Evolutionary conservation across 2,329 filamentous ascomycete genomes (phyloP).

Genomic region (Domatiomyces globalis): DNA sequence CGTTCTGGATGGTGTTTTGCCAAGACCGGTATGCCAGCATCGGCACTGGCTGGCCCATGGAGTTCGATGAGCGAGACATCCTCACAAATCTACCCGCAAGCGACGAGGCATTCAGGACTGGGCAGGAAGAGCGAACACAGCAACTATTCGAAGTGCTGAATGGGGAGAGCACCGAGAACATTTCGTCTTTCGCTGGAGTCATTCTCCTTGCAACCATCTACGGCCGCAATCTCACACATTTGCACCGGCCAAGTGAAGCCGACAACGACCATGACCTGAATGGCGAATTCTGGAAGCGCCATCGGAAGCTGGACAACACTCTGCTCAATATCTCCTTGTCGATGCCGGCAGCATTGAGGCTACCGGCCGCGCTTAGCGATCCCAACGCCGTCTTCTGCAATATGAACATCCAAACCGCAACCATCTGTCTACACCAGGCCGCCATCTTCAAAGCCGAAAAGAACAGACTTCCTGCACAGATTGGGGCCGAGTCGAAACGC

Average conservation of each 20-base stretch:
- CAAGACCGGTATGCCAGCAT: slow-evolving; percentile 88
- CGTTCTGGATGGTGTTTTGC: slow-evolving; percentile 90
- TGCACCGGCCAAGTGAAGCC: slow-evolving; percentile 71
- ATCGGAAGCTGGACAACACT: slow-evolving; percentile 77
- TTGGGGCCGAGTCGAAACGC: slow-evolving; percentile 80
- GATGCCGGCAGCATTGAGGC: slow-evolving; percentile 64
- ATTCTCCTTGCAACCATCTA: slow-evolving; percentile 79
- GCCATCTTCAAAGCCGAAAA: slow-evolving; percentile 96
- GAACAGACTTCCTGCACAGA: slow-evolving; percentile 59
- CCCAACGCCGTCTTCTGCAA: slow-evolving; percentile 86
- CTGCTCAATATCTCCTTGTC: slow-evolving; percentile 74
- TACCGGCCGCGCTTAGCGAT: slow-evolving; percentile 60
- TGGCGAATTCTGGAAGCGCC: slow-evolving; percentile 89
- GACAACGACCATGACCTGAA: slow-evolving; percentile 79
- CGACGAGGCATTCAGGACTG: slow-evolving; percentile 73
- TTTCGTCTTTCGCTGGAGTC: slow-evolving; percentile 68
- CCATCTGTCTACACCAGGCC: slow-evolving; percentile 94
- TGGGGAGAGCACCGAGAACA: slow-evolving; percentile 54
- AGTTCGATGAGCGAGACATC: slow-evolving; percentile 80
- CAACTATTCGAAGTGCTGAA: slow-evolving; percentile 48
- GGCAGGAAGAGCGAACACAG: slow-evolving; percentile 56
- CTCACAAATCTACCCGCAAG: slow-evolving; percentile 69
- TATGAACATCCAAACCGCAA: slow-evolving; percentile 93
- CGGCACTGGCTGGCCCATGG: slow-evolving; percentile 95
- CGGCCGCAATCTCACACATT: slow-evolving; percentile 76